Base-by-base conservation (phyloP, 139 green algal species). In the Auxenochlorella pyrenoidosa region DNA sequence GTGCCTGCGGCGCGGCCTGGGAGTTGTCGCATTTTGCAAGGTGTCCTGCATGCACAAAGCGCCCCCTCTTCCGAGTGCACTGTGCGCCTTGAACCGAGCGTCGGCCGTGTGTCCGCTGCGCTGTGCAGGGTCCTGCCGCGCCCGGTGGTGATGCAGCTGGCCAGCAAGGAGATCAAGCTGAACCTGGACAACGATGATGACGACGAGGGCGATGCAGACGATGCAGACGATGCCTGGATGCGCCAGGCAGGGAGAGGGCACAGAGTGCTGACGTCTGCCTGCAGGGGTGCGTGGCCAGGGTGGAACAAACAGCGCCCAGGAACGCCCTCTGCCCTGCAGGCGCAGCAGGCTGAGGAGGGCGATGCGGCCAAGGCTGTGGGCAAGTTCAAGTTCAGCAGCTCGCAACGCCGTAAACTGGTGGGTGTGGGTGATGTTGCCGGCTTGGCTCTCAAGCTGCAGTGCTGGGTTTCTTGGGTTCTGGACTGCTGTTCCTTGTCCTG, bases 91-190 rank as follows among this genome's bases (percentile, higher is more conserved):
- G n/a, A n/a, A n/a, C n/a, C n/a, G n/a, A n/a, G n/a, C n/a, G n/a
- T n/a, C n/a, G n/a, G n/a, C n/a, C n/a, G n/a, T n/a, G n/a, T n/a
- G n/a, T n/a, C n/a, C n/a, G n/a, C n/a, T 21, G 0, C 38, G 6
- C 71, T 54, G 4, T 16, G n/a, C 77, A 83, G 77, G 47, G 51
- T 84, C 36, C 41, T 84, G 79, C 79, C 79, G 22, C 79, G 79
- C 26, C 79, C 79, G 12, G 79, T 84, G 79, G 79, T 84, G 79
- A 72, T 84, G 58, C 79, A 84, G 79, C 79, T 84, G 34, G 79
- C 79, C 54, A 58, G 44, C 54, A 84, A 84, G 58, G 79, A 73
- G 3, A 82, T 68, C 44, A 66, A 82, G 44, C 44, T 82, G 44
- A 16, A 32, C 15, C 47, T 82, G 44, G 44, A 82, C 21, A 47